These are phyloP conservation scores for Epichloe gansuensis DNA, from an alignment of 2,329 filamentous ascomycete genomes.

Conservation along the genomic window DNA sequence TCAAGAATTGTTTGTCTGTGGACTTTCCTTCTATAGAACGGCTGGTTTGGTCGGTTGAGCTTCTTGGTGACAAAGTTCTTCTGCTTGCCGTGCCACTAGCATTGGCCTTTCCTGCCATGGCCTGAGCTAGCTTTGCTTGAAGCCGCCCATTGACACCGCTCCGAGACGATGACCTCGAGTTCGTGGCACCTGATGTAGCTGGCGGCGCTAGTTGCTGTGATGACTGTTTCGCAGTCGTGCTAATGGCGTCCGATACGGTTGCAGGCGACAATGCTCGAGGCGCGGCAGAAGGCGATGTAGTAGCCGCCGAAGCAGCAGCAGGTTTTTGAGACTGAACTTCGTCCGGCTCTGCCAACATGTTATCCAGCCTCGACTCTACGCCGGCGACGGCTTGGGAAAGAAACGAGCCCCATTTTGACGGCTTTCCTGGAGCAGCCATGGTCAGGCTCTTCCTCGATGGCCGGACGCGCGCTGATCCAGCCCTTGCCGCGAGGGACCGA, in stretches of 20 bases:
- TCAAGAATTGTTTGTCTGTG: slow-evolving; percentile 10
- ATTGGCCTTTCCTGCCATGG: slow-evolving; percentile 58
- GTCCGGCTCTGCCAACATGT: slow-evolving; percentile 72
- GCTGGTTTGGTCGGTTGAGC: slow-evolving; percentile 22
- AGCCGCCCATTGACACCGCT: slow-evolving; percentile 63
- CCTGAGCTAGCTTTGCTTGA: slow-evolving; percentile 80
- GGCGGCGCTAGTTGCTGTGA: slow-evolving; percentile 14
- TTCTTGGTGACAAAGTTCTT: slow-evolving; percentile 23
- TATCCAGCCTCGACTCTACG: slow-evolving; percentile 85
- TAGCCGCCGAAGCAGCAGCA: not conserved
- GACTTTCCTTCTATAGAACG: slow-evolving; percentile 18
- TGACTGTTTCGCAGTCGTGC: slow-evolving; percentile 11
- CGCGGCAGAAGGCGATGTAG: slow-evolving; percentile 1
- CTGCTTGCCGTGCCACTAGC: slow-evolving; percentile 28
- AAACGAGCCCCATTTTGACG: slow-evolving; percentile 59
- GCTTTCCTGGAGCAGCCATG: slow-evolving; percentile 38
- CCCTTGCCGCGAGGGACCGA: not conserved
- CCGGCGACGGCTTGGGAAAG: slow-evolving; percentile 85
- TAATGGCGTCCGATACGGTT: not conserved
- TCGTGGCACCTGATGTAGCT: slow-evolving; percentile 19
- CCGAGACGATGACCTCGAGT: slow-evolving; percentile 52
- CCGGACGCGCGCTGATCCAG: not conserved
- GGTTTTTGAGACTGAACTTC: slow-evolving; percentile 21
- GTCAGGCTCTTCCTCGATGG: slow-evolving; percentile 6
- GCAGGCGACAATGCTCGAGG: no score